phyloP scores from a whole-genome alignment of 352 stramenopile species.

The Nothophytophthora sp. region DNA sequence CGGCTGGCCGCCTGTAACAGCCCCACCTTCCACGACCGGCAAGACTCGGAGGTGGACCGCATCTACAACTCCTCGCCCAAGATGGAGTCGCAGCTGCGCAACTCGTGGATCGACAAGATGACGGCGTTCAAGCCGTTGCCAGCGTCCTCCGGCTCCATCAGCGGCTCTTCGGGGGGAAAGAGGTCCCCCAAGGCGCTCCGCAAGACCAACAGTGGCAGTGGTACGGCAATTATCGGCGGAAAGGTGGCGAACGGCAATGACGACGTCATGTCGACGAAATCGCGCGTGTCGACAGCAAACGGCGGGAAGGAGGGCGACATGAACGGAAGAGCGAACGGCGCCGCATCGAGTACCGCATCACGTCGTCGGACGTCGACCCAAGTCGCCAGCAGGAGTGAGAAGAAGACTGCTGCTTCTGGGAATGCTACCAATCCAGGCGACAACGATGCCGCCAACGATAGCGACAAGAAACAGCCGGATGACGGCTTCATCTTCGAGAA shows the following conservation, averaged over 20 bases:
- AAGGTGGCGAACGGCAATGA: constrained; percentile 21
- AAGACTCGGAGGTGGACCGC: constrained; percentile 89
- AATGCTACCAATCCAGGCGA: constrained; percentile 21
- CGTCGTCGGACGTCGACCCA: constrained; percentile 31
- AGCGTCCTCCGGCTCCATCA: constrained; percentile 6
- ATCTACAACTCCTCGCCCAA: constrained; percentile 92
- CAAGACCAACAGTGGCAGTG: constrained; percentile 21
- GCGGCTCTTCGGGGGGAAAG: constrained; percentile 25
- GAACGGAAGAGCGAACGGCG: too few species aligned
- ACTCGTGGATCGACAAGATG: constrained; percentile 91
- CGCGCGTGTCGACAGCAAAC: constrained; percentile 8
- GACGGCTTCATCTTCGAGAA: constrained; percentile 72
- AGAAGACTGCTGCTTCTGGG: constrained; percentile 14
- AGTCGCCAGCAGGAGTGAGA: constrained; percentile 18
- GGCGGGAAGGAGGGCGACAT: constrained; percentile 27
- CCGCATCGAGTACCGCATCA: constrained; percentile 13
- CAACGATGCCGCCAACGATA: constrained; percentile 2
- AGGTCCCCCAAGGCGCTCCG: constrained; percentile 43
- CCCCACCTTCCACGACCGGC: constrained; percentile 87
- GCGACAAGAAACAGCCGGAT: constrained; percentile 24
- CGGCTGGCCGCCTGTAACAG: constrained; percentile 80
- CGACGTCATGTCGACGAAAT: too few species aligned
- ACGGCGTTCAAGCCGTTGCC: constrained; percentile 66
- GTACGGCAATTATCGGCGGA: neutral
- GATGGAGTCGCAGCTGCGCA: constrained; percentile 84